Conservation (phyloP, 2,329 filamentous ascomycete species). For the Diplodia corticola region DNA sequence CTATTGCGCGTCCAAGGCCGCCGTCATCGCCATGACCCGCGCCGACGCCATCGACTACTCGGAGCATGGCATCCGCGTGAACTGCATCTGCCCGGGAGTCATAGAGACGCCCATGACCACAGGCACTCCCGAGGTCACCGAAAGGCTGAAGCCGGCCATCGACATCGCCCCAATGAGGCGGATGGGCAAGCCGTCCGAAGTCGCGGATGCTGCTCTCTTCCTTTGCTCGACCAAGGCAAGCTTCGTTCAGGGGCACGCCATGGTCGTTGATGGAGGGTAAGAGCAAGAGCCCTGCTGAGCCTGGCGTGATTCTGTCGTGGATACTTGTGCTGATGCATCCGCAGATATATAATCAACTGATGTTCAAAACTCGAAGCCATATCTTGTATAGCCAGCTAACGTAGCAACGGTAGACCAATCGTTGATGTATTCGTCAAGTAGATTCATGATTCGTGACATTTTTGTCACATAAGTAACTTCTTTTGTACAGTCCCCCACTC, state of each 20-base stretch:
- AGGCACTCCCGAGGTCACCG: conserved; percentile 32
- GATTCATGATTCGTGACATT: neutral
- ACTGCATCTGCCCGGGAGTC: conserved; percentile 59
- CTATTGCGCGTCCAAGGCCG: conserved; percentile 61
- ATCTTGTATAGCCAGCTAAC: too few species aligned
- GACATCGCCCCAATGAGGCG: conserved; percentile 51
- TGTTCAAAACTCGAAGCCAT: too few species aligned
- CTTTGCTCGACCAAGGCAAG: conserved; percentile 55
- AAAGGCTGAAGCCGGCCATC: conserved; percentile 43
- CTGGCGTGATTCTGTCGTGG: neutral
- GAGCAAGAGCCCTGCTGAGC: neutral
- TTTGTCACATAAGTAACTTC: neutral
- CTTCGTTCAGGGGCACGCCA: conserved; percentile 52
- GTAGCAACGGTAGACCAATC: neutral
- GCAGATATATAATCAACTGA: neutral
- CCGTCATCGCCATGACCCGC: conserved; percentile 59
- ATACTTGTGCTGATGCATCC: neutral
- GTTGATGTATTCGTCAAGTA: neutral
- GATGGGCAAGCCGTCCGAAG: conserved; percentile 53
- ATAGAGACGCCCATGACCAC: conserved; percentile 44
- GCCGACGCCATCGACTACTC: conserved; percentile 60
- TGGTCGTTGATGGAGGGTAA: conserved; percentile 50
- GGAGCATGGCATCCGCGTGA: conserved; percentile 53
- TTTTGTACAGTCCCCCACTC: neutral
- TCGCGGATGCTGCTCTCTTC: conserved; percentile 55